Evolutionary conservation across 257 asterid genomes (phyloP).

Genomic region (Plantago ovata): DNA sequence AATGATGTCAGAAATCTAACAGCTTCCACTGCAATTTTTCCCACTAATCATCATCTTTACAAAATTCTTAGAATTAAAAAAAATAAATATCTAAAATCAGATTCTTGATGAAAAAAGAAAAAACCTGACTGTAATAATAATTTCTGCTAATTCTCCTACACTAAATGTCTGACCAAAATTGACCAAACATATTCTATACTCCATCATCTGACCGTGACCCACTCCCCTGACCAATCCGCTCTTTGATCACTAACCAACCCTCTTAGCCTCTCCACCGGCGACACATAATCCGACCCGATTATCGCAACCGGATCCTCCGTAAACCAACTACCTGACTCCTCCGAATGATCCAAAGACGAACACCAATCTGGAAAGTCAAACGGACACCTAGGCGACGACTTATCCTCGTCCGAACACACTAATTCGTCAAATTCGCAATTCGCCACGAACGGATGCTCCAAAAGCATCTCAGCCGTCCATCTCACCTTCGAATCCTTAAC

Average conservation of each 20-base stretch:
- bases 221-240: constrained; percentile 50
- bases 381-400: constrained; percentile 36
- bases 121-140: constrained; percentile 8
- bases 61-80: too few species aligned
- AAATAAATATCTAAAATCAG: background rate
- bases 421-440: constrained; percentile 14
- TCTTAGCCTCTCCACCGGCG: constrained; percentile 44
- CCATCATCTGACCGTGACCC: constrained; percentile 64
- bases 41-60: background rate
- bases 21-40: constrained; percentile 2
- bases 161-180: constrained; percentile 13
- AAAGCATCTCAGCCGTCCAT: constrained; percentile 62
- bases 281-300: background rate
- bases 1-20: constrained; percentile 22
- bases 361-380: constrained; percentile 36
- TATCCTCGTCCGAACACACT: background rate
- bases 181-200: constrained; percentile 4
- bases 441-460: constrained; percentile 31
- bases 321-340: constrained; percentile 2
- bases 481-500: constrained; percentile 32
- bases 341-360: constrained; percentile 32
- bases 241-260: constrained; percentile 23
- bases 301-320: too few species aligned
- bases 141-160: background rate
- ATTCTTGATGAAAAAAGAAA: constrained; percentile 9